Evolutionary conservation across 2,329 filamentous ascomycete genomes (phyloP), one percentile per base, ranked within the genome.

Genomic region (Alternaria triticimaculans): DNA sequence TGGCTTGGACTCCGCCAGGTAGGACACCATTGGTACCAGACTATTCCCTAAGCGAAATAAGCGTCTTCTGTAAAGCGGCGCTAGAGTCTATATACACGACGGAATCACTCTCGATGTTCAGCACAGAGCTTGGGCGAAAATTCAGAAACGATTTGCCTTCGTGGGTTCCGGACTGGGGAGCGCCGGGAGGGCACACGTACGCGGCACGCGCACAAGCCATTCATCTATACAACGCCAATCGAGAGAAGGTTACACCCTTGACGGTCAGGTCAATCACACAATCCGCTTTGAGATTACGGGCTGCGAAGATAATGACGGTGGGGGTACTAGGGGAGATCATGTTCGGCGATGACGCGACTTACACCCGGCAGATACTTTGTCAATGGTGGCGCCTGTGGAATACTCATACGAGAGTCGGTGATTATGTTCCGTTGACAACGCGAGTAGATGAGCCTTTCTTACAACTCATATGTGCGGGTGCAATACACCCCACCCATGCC

Each of bases 141-240:
- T 65, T 50, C 30, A 30, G 67, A 5, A 21, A 57, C 7, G 65
- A 72, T 41, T n/a, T 74, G 20, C 69, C 70, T 9, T 70, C 65
- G 1, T 74, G 69, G 70, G 72, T 69, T 5, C 69, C 72, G 0
- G 68, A 74, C 49, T 75, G 68, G 71, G 50, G 58, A 23, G 53
- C 63, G 6, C 64, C 66, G 5, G 61, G 61, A 14, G 41, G 54
- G 12, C 37, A 51, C 3, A 53, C 26, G n/a, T 61, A 59, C 12
- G 18, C 23, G 3, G 20, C 33, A 5, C 56, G 63, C 4, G 46
- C 59, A 2, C 44, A 63, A 28, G 56, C 58, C 21, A 41, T 57
- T 3, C 14, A 43, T 8, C 44, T 60, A 14, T 69, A 65, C 43
- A 41, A 51, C 20, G 50, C 51, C 5, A 23, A 23, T 15, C 20